These are phyloP conservation scores for Phanerodontia chrysosporium DNA, from an alignment of 768 basidiomycete genomes.

Conservation along the genomic window DNA sequence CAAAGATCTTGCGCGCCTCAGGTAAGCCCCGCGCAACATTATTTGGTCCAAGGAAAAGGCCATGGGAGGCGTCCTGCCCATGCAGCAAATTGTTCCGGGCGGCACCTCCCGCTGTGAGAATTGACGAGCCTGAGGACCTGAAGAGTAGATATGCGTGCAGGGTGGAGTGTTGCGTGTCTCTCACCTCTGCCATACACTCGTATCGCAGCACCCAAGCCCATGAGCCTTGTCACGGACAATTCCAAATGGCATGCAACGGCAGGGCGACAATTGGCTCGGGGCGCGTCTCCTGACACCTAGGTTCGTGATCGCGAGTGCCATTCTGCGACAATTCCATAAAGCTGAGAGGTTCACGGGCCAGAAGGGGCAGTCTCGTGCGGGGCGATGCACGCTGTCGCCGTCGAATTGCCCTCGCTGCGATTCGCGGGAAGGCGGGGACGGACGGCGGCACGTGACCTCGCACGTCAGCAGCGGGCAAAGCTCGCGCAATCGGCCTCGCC, in stretches of 20 bases:
- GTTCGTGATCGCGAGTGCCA: not conserved
- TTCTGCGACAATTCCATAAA: not conserved
- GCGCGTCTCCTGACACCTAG: not conserved
- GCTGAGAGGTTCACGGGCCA: too few relatives aligned
- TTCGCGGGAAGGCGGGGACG: not conserved
- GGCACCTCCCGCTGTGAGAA: too few relatives aligned
- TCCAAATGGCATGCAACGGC: not conserved
- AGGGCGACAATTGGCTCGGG: not conserved
- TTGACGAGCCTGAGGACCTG: too few relatives aligned
- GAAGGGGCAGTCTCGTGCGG: too few relatives aligned
- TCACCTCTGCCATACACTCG: not conserved
- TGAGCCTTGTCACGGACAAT: not conserved
- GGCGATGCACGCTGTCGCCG: not conserved
- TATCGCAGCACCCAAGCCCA: not conserved
- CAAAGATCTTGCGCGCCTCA: too few relatives aligned
- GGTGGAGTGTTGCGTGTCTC: too few relatives aligned
- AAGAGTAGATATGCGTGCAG: too few relatives aligned
- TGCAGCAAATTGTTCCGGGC: too few relatives aligned
- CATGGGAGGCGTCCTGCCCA: too few relatives aligned
- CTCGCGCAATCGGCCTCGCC: constrained; percentile 5
- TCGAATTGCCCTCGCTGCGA: not conserved
- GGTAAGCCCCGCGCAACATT: too few relatives aligned
- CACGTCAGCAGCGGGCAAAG: constrained; percentile 1
- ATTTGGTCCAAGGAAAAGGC: too few relatives aligned
- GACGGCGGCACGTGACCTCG: not conserved